Evolutionary conservation across 2,329 filamentous ascomycete species (phyloP).

Genomic region (Grosmannia serpens): DNA sequence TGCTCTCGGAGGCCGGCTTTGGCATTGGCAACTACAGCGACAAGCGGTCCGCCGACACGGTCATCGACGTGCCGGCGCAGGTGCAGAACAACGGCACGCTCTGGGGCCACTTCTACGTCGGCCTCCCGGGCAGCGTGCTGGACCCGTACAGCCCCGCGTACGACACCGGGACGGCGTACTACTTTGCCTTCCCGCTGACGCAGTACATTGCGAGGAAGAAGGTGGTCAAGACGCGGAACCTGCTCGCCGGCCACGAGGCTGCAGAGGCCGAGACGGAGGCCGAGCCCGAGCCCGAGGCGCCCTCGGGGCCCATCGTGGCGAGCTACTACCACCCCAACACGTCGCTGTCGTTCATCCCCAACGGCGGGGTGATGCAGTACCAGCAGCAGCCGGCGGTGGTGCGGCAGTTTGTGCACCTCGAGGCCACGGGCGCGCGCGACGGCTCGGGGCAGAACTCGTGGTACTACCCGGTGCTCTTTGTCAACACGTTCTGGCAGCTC

Average conservation of each 20-base stretch:
- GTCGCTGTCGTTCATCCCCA: constrained; percentile 76
- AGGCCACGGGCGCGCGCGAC: constrained; percentile 72
- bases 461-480: constrained; percentile 83
- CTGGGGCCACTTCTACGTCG: constrained; percentile 89
- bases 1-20: constrained; percentile 73
- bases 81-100: constrained; percentile 90
- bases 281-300: constrained; percentile 30
- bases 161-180: constrained; percentile 64
- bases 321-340: constrained; percentile 96
- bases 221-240: constrained; percentile 71
- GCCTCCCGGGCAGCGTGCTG: constrained; percentile 59
- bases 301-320: constrained; percentile 56
- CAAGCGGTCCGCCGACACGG: constrained; percentile 63
- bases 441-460: constrained; percentile 76
- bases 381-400: constrained; percentile 59
- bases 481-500: constrained; percentile 97
- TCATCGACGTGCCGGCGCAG: constrained; percentile 61
- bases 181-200: constrained; percentile 76
- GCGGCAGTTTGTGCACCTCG: constrained; percentile 67
- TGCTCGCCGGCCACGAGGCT: constrained; percentile 50
- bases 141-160: constrained; percentile 66
- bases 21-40: constrained; percentile 69
- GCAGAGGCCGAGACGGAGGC: constrained; percentile 38
- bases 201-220: constrained; percentile 91
- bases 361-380: constrained; percentile 59